Evolutionary conservation across 1,139 yeast species (phyloP).

Genomic region (Nakaseomyces kungkrabaensis): DNA sequence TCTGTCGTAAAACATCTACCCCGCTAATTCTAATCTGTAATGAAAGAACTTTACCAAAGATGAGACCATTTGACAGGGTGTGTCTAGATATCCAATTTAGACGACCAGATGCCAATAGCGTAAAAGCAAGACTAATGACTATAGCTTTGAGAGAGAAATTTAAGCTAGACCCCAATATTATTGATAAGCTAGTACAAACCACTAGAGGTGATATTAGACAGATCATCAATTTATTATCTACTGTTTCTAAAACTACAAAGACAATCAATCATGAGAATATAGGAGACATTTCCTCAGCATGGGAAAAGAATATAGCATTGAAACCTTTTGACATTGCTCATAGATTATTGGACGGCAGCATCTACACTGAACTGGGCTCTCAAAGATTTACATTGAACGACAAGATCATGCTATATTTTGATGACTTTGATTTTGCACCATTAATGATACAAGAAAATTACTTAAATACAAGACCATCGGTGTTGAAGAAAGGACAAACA

Average conservation of each 20-base stretch:
- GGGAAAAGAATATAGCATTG: conserved; percentile 85
- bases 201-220: conserved; percentile 92
- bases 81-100: conserved; percentile 76
- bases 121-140: conserved; percentile 78
- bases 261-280: conserved; percentile 44
- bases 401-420: conserved; percentile 81
- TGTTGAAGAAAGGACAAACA: conserved; percentile 32
- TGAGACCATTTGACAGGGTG: conserved; percentile 91
- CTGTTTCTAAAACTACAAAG: conserved; percentile 66
- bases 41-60: conserved; percentile 83
- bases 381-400: conserved; percentile 57
- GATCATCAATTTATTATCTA: conserved; percentile 78
- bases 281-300: conserved; percentile 48
- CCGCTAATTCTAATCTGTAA: conserved; percentile 92
- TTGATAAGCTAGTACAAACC: conserved; percentile 76
- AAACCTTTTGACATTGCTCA: conserved; percentile 88
- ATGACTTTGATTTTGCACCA: conserved; percentile 91
- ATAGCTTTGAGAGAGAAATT: conserved; percentile 81
- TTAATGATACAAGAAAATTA: conserved; percentile 95
- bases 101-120: conserved; percentile 76
- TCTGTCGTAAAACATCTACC: conserved; percentile 74
- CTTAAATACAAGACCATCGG: conserved; percentile 49
- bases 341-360: conserved; percentile 53
- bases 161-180: conserved; percentile 66
- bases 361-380: conserved; percentile 41